Base-by-base conservation (phyloP, 2,329 filamentous ascomycete genomes). In the Achaetomium macrosporum region DNA sequence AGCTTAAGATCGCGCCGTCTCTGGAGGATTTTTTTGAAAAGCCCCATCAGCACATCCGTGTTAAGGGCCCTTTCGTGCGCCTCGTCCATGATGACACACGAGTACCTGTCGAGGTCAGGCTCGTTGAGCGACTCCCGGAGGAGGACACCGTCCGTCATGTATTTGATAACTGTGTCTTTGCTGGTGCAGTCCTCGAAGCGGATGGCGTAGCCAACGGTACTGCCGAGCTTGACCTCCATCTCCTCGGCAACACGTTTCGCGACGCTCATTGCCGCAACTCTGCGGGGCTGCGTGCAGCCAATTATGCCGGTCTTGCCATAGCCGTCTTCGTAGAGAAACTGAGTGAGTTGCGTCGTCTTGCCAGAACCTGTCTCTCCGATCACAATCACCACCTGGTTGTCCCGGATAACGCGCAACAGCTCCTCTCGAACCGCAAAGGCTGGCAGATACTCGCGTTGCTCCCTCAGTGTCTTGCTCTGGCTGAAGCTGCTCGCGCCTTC, bases 21-120 rank as follows among this genome's bases (percentile, higher is more conserved):
- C 57, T 92, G 87, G 43, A 99, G 73, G 4, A 99, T 92, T 71
- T 99, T 99, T 69, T 97, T 99, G 73, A 99, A 92, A 29, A 99
- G 73, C 0, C 93, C 93, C 88, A 99, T 96, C 13, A 99, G 74
- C 16, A 99, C 92, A 68, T 99, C 93, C 0, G 93, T 99, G 65
- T 99, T 97, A 46, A 99, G 73, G 1, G 93, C 92, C 68, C 93
- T 82, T 70, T 99, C 93, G 77, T 99, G 93, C 5, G 93, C 95
- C 73, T 99, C 93, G 66, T 99, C 93, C 93, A 99, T 99, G 70
- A 99, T 99, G 63, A 99, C 90, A 67, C 91, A 96, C 13, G 92
- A 96, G 68, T 99, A 99, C 59, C 89, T 88, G 69, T 97, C 93
- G 42, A 99, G 76, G 67, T 99, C 92, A 7, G 87, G 83, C 68